Conservation (phyloP, 805 yeast genomes). For the Candida ipomoeae region DNA sequence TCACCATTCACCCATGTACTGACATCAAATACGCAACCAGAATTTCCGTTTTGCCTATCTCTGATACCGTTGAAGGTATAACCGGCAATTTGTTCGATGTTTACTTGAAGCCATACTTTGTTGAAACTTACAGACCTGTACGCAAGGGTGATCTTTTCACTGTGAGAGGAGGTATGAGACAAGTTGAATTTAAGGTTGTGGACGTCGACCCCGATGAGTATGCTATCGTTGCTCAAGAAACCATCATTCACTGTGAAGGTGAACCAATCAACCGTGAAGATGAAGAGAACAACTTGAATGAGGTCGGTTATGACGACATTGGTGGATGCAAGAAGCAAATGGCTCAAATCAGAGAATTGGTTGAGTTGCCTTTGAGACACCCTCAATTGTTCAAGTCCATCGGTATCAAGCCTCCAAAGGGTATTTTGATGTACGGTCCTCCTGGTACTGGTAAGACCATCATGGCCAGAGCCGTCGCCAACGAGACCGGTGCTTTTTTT, state of each 20-base stretch:
- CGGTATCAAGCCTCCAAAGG: constrained; percentile 98
- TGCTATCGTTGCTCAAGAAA: constrained; percentile 98
- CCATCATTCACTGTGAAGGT: constrained; percentile 97
- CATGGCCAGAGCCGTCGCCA: constrained; percentile 99
- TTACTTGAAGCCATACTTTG: constrained; percentile 94
- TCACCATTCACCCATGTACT: constrained; percentile 91
- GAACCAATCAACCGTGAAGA: constrained; percentile 98
- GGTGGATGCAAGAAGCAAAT: constrained; percentile 99
- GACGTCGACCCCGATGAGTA: constrained; percentile 97
- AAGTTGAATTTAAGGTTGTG: constrained; percentile 96
- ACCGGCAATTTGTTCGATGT: constrained; percentile 96
- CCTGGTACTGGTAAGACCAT: constrained; percentile 99
- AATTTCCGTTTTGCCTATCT: constrained; percentile 92
- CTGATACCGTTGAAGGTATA: constrained; percentile 96
- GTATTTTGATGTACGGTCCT: constrained; percentile 97
- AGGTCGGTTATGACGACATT: constrained; percentile 97
- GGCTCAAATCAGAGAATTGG: constrained; percentile 99
- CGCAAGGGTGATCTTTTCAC: constrained; percentile 95
- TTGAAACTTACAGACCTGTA: constrained; percentile 98
- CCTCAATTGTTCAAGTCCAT: constrained; percentile 96
- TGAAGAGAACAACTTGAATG: constrained; percentile 93
- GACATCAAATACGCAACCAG: constrained; percentile 96
- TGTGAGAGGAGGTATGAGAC: constrained; percentile 99
- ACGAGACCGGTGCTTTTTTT: constrained; percentile 98
- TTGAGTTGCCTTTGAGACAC: constrained; percentile 95